Evolutionary conservation across 495 filamentous ascomycete genomes (phyloP), one percentile per base, ranked within the genome.

Genomic region (Rhizodiscina lignyota): DNA sequence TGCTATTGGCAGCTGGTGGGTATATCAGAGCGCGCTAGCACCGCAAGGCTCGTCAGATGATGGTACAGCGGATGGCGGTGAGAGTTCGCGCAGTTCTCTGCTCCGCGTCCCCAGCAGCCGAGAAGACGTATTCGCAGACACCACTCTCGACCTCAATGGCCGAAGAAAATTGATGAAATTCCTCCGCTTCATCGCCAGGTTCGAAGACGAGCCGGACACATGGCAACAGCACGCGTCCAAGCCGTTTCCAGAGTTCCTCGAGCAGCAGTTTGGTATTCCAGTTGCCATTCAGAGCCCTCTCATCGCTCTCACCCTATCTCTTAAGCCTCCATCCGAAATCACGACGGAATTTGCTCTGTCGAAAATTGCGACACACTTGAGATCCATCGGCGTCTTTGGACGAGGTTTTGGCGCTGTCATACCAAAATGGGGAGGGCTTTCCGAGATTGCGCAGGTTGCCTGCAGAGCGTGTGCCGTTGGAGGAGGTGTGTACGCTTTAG

Each of bases 391-490:
- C 17, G 52, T 83, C 1, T 82, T 91, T 44, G 86, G 86, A 0
- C 70, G 78, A 35, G 83, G 84, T 4, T 93, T 94, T 52, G 79
- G 82, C 21, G 74, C 77, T 31, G 70, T 94, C 6, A 62, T 87
- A 39, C 75, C 85, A 8, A 92, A 89, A 59, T 97, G 86, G 76
- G 89, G 89, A 16, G 85, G 91, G 39, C 65, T 74, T 6, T 77
- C 84, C n/a, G 89, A 97, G 56, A 74, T 96, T 40, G 68, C 83
- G 15, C 89, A 97, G 50, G 83, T 94, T 8, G 82, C 76, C 10
- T 96, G 89, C 47, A 80, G 89, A 39, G 84, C 89, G 23, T 75
- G 78, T 35, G 89, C 89, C 3, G 86, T 97, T 5, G 87, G 91
- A 3, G 91, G 89, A 21, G 83, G 74, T 13, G 69, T 91, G 4